phyloP scores from a whole-genome alignment of 1,284 basidiomycete genomes.

The Vanrija pseudolonga region DNA sequence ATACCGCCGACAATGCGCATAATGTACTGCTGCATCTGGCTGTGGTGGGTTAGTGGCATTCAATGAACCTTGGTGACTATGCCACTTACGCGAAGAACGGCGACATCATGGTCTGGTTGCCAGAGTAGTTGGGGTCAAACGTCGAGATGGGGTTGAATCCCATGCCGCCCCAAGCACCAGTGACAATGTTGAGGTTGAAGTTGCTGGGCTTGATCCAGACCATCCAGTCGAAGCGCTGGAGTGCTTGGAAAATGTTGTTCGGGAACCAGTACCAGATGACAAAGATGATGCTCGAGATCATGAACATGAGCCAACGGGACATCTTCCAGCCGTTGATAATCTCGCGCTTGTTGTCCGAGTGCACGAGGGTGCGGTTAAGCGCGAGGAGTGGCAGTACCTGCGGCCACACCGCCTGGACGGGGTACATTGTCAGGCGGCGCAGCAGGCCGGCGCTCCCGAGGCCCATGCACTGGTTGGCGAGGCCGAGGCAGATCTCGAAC shows the following conservation, averaged over 20 bases:
- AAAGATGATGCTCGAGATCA: background rate
- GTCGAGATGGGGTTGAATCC: slow-evolving; percentile 37
- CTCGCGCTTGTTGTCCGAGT: slow-evolving; percentile 1
- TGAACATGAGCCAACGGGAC: background rate
- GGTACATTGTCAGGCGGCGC: slow-evolving; percentile 12
- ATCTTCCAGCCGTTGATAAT: slow-evolving; percentile 1
- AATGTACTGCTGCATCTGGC: slow-evolving; percentile 4
- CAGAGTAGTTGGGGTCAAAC: slow-evolving; percentile 22
- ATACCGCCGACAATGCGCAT: slow-evolving; percentile 2
- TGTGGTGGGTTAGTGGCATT: background rate
- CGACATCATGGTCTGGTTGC: background rate
- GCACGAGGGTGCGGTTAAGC: slow-evolving; percentile 5
- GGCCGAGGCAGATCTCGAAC: slow-evolving; percentile 2
- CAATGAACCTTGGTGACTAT: no score
- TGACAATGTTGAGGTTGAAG: slow-evolving; percentile 12
- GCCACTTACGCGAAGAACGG: slow-evolving; percentile 9
- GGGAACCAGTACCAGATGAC: slow-evolving; percentile 40
- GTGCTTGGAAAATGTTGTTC: slow-evolving; percentile 44
- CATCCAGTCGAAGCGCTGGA: slow-evolving; percentile 58
- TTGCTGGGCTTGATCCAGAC: slow-evolving; percentile 54
- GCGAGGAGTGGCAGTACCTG: slow-evolving; percentile 4
- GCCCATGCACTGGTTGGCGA: slow-evolving; percentile 5
- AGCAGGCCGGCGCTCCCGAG: slow-evolving; percentile 6
- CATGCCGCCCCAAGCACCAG: slow-evolving; percentile 23
- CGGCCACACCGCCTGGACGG: slow-evolving; percentile 12